Conservation (phyloP, 2,329 filamentous ascomycete genomes). For the Stemphylium lycopersici region DNA sequence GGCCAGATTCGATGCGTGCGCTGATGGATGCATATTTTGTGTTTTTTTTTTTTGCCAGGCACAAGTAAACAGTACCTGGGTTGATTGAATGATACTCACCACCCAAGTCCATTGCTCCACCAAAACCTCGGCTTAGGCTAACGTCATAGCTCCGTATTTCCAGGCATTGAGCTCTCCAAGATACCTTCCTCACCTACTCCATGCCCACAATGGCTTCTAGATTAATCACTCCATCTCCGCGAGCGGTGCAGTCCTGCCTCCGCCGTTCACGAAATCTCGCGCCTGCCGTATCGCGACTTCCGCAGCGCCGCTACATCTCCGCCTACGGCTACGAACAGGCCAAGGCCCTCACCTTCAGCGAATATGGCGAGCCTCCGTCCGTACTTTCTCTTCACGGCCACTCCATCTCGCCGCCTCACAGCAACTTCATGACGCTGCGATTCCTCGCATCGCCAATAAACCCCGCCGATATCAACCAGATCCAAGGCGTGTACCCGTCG, state of each 20-base stretch:
- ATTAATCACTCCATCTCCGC: constrained; percentile 25
- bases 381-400: constrained; percentile 74
- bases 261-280: constrained; percentile 17
- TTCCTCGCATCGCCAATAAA: constrained; percentile 93
- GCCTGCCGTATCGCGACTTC: constrained; percentile 10
- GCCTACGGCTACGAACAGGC: constrained; percentile 83
- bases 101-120: constrained; percentile 15
- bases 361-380: constrained; percentile 75
- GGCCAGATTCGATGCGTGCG: background rate
- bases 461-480: constrained; percentile 96
- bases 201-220: constrained; percentile 35
- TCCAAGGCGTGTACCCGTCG: constrained; percentile 93
- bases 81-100: background rate
- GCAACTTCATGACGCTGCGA: constrained; percentile 75
- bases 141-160: constrained; percentile 38
- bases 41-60: too few species aligned
- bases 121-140: constrained; percentile 28
- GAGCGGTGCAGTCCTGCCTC: constrained; percentile 28
- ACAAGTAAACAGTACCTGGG: background rate
- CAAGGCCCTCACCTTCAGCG: constrained; percentile 77
- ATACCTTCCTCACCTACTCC: background rate
- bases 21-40: background rate
- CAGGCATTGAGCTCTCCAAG: constrained; percentile 9
- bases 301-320: constrained; percentile 55
- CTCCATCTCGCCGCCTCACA: constrained; percentile 77